Percentiles rank a stretch among this genome's conserved stretches.
phyloP scores from a whole-genome alignment of 1,284 basidiomycete species.

The Microbotryum lychnidis-dioicae region DNA sequence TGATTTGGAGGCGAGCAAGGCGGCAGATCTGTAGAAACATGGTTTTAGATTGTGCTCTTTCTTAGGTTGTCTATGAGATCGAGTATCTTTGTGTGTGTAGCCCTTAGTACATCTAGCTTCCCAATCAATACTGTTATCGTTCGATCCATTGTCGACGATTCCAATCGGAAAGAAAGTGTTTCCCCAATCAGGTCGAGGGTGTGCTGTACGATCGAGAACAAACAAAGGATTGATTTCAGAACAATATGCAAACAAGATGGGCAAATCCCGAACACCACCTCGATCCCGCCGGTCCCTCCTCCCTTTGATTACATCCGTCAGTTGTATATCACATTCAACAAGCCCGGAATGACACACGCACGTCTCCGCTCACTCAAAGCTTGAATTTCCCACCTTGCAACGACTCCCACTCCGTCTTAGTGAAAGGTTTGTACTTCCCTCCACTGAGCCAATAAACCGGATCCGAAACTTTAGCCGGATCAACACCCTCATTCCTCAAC shows the following conservation, averaged over 20 bases:
- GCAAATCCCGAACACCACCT: too few relatives aligned
- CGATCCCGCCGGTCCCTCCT: too few relatives aligned
- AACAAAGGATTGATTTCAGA: too few relatives aligned
- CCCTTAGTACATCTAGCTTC: background rate
- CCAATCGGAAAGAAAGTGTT: too few relatives aligned
- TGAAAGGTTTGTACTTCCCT: slow-evolving; percentile 14
- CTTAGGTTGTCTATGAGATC: background rate
- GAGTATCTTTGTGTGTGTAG: background rate
- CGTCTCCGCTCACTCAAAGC: background rate
- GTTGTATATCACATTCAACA: too few relatives aligned
- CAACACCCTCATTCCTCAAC: slow-evolving; percentile 39
- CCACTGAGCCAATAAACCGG: slow-evolving; percentile 23
- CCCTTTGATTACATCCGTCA: too few relatives aligned
- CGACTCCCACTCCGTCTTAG: slow-evolving; percentile 8
- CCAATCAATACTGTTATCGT: too few relatives aligned
- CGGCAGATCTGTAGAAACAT: background rate
- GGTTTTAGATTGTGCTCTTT: background rate
- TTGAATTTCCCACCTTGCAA: slow-evolving; percentile 11
- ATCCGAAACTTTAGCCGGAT: slow-evolving; percentile 27
- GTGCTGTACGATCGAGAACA: too few relatives aligned
- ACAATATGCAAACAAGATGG: too few relatives aligned
- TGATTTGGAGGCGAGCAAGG: background rate
- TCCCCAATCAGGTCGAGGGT: too few relatives aligned
- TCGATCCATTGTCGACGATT: too few relatives aligned
- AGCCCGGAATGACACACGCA: too few relatives aligned